Conservation (phyloP, 352 stramenopile genomes). For the Phytophthora ohioensis region DNA sequence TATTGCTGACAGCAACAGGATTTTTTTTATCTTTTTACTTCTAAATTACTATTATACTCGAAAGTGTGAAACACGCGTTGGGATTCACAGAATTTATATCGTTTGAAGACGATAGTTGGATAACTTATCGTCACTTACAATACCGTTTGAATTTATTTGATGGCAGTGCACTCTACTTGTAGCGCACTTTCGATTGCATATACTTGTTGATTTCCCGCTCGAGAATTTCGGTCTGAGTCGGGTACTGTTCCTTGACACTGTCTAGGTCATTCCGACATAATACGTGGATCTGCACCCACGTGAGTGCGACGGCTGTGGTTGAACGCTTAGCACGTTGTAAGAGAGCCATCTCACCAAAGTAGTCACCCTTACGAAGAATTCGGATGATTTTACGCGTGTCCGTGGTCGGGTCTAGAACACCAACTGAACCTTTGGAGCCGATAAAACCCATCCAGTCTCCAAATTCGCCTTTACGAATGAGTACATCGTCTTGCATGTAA, state of each 20-base stretch:
- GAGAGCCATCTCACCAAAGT: conserved; percentile 83
- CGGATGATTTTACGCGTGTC: conserved; percentile 60
- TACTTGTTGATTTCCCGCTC: conserved; percentile 82
- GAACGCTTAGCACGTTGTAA: conserved; percentile 72
- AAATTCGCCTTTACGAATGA: conserved; percentile 84
- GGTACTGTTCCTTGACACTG: conserved; percentile 70
- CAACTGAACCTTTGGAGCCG: conserved; percentile 71
- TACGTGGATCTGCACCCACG: conserved; percentile 83
- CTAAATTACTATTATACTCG: too few species aligned
- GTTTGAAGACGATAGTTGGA: too few species aligned
- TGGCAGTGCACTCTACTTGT: conserved; percentile 39
- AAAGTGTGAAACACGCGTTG: too few species aligned
- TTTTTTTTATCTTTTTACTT: too few species aligned
- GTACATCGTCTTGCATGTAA: conserved; percentile 85
- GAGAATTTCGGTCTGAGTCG: conserved; percentile 60
- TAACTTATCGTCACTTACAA: too few species aligned
- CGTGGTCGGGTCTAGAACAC: conserved; percentile 67
- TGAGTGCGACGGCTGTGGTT: conserved; percentile 69
- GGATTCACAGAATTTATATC: too few species aligned
- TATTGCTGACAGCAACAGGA: too few species aligned
- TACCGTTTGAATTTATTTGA: too few species aligned
- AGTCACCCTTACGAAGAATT: conserved; percentile 76
- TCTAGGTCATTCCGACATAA: conserved; percentile 68
- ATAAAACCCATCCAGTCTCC: conserved; percentile 90
- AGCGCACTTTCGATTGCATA: conserved; percentile 67